These are phyloP conservation scores for Lathyrus oleraceus DNA, from an alignment of 306 rosid species.

Conservation along the genomic window DNA sequence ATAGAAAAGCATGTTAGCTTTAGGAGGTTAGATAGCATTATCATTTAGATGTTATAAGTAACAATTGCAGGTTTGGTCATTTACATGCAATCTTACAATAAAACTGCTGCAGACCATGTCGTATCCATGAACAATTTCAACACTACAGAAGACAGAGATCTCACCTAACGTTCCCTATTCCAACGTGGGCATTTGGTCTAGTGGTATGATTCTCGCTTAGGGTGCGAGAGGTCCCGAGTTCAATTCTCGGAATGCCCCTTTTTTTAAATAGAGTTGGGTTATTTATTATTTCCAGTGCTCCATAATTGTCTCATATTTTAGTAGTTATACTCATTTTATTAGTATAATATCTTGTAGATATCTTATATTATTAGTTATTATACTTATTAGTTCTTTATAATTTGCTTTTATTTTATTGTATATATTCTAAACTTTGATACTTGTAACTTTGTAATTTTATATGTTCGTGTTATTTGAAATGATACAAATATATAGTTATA, in stretches of 20 bases:
- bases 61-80: background rate
- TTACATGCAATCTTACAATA: background rate
- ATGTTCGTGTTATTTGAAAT: background rate
- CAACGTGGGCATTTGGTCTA: slow-evolving; percentile 55
- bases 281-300: background rate
- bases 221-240: slow-evolving; percentile 67
- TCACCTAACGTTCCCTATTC: background rate
- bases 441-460: background rate
- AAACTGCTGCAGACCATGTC: background rate
- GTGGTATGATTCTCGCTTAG: slow-evolving; percentile 74
- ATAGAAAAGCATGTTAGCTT: slow-evolving; percentile 13
- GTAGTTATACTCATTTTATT: background rate
- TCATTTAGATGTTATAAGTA: background rate
- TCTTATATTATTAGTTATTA: no score
- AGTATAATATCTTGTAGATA: background rate
- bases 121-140: background rate
- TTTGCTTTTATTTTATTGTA: no score
- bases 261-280: background rate
- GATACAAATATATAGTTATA: background rate
- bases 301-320: no score
- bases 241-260: slow-evolving; percentile 34
- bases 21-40: background rate
- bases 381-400: no score
- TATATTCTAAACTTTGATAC: no score
- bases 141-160: background rate